Conservation (phyloP, 2,329 filamentous ascomycete species). For the Metarhizium brunneum region DNA sequence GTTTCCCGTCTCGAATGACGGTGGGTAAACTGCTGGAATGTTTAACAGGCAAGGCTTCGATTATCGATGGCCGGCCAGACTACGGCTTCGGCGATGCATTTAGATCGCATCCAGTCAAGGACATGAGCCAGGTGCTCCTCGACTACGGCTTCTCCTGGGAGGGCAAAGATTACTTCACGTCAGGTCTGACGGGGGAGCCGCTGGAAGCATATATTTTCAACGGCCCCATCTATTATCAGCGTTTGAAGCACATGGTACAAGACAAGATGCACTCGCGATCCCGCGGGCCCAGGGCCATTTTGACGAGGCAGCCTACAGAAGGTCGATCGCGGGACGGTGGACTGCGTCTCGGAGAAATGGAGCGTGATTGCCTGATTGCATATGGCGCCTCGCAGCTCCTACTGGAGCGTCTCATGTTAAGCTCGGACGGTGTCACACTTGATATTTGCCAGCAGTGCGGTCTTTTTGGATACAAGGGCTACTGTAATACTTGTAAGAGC, state of each 20-base stretch:
- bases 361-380: constrained; percentile 93
- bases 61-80: constrained; percentile 74
- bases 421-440: constrained; percentile 79
- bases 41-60: constrained; percentile 85
- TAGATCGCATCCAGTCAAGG: constrained; percentile 75
- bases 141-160: constrained; percentile 90
- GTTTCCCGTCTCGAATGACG: constrained; percentile 99
- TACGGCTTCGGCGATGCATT: constrained; percentile 77
- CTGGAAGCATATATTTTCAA: constrained; percentile 97
- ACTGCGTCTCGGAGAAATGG: constrained; percentile 93
- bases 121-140: constrained; percentile 80
- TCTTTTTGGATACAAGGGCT: constrained; percentile 90
- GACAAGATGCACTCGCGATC: constrained; percentile 98
- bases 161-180: constrained; percentile 94
- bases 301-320: constrained; percentile 93
- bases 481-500: constrained; percentile 87
- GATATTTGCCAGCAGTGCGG: constrained; percentile 93
- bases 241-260: constrained; percentile 99
- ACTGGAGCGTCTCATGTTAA: constrained; percentile 89
- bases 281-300: constrained; percentile 78
- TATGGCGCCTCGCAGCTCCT: constrained; percentile 91
- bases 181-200: constrained; percentile 87
- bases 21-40: constrained; percentile 97
- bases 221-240: constrained; percentile 98
- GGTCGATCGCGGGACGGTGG: constrained; percentile 89